Conservation (phyloP, 2,329 filamentous ascomycete genomes). For the Leptodontidium sp. region DNA sequence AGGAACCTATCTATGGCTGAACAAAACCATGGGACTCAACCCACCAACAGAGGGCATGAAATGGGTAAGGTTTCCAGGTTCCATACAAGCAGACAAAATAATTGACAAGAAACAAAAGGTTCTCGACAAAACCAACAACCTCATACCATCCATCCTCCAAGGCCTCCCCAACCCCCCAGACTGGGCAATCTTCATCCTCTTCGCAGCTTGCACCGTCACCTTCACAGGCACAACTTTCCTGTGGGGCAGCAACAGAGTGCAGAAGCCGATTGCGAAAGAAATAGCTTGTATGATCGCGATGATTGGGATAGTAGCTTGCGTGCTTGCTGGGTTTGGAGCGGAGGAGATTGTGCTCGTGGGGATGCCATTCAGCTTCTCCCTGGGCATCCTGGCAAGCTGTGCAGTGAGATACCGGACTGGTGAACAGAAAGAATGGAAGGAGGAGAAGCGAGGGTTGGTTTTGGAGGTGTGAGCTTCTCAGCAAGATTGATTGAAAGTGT, state of each 20-base stretch:
- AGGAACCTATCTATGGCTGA: not conserved
- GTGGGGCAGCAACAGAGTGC: not conserved
- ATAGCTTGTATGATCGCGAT: not conserved
- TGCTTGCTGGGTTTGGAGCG: not conserved
- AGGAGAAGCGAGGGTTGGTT: not conserved
- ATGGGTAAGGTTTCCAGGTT: not conserved
- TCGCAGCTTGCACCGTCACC: not conserved
- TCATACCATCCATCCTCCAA: not conserved
- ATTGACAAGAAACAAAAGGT: not conserved
- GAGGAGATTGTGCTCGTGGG: slow-evolving; percentile 7
- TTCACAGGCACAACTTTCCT: slow-evolving; percentile 10
- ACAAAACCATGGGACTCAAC: not conserved
- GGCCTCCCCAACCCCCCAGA: not conserved
- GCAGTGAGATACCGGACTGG: not conserved
- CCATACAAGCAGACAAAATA: no score
- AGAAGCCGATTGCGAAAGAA: not conserved
- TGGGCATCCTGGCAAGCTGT: not conserved
- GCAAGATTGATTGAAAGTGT: no score
- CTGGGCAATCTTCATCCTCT: slow-evolving; percentile 1
- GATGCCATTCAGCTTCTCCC: slow-evolving; percentile 2
- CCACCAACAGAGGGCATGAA: not conserved
- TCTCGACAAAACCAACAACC: not conserved
- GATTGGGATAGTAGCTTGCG: not conserved
- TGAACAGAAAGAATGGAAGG: not conserved
- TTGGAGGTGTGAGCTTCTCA: not conserved